These are phyloP conservation scores for Lasiosphaeria ovina DNA, from an alignment of 495 filamentous ascomycete genomes.

Conservation along the genomic window DNA sequence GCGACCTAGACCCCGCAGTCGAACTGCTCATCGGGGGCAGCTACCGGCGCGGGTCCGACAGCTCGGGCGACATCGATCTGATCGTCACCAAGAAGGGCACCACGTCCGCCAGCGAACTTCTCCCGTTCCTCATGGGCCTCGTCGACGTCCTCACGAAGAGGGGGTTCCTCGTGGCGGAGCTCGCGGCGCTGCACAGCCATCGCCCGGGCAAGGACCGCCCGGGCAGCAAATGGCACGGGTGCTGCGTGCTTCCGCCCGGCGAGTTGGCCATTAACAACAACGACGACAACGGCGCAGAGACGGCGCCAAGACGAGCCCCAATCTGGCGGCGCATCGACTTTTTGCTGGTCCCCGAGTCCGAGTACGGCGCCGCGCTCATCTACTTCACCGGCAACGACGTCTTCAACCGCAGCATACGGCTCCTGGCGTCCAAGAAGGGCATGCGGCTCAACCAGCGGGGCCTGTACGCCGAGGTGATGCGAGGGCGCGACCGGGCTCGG, in stretches of 20 bases:
- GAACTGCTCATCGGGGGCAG: slow-evolving; percentile 77
- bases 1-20: slow-evolving; percentile 55
- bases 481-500: slow-evolving; percentile 57
- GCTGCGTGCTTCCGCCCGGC: slow-evolving; percentile 59
- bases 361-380: slow-evolving; percentile 84
- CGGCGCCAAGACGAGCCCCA: slow-evolving; percentile 5
- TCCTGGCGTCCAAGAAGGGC: slow-evolving; percentile 78
- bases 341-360: slow-evolving; percentile 74
- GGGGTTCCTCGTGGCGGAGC: slow-evolving; percentile 56
- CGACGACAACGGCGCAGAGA: slow-evolving; percentile 17
- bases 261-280: background rate
- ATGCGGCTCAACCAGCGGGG: slow-evolving; percentile 87
- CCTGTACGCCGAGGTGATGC: slow-evolving; percentile 70
- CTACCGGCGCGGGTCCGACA: slow-evolving; percentile 74
- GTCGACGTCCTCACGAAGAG: slow-evolving; percentile 58
- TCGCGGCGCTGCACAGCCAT: slow-evolving; percentile 38
- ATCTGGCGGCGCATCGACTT: slow-evolving; percentile 85
- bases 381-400: slow-evolving; percentile 98
- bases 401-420: slow-evolving; percentile 85
- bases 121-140: slow-evolving; percentile 63
- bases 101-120: slow-evolving; percentile 55
- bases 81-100: slow-evolving; percentile 75
- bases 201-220: slow-evolving; percentile 28
- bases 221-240: slow-evolving; percentile 84
- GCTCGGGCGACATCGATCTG: slow-evolving; percentile 80